Evolutionary conservation across 2,329 filamentous ascomycete genomes (phyloP).

Genomic region (Penicillium freii): DNA sequence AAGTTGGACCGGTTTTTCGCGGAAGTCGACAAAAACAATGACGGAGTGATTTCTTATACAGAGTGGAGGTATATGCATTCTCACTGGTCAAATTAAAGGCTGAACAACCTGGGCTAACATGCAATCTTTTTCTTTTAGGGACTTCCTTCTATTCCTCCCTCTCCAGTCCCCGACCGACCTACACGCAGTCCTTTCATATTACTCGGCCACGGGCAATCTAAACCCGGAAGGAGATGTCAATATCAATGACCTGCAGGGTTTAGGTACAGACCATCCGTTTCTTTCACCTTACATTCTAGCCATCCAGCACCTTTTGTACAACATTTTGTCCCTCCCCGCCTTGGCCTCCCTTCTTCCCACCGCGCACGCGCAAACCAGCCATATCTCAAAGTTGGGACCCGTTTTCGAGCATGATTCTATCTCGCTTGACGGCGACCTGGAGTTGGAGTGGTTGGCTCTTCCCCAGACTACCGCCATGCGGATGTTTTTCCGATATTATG

Average conservation of each 20-base stretch:
- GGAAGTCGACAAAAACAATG: slow-evolving; percentile 84
- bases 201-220: slow-evolving; percentile 82
- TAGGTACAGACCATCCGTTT: slow-evolving; percentile 68
- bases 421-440: slow-evolving; percentile 35
- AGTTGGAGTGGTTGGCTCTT: slow-evolving; percentile 44
- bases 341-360: slow-evolving; percentile 34
- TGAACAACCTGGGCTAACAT: slow-evolving; percentile 9
- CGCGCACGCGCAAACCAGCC: slow-evolving; percentile 34
- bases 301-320: slow-evolving; percentile 38
- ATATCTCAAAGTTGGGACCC: slow-evolving; percentile 25
- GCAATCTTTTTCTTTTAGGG: slow-evolving; percentile 50
- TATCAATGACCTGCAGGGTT: slow-evolving; percentile 86
- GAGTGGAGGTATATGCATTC: slow-evolving; percentile 81
- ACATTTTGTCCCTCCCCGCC: slow-evolving; percentile 34
- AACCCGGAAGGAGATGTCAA: slow-evolving; percentile 92
- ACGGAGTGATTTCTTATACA: slow-evolving; percentile 82
- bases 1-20: slow-evolving; percentile 82
- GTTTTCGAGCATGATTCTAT: slow-evolving; percentile 31
- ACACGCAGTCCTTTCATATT: slow-evolving; percentile 83
- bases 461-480: slow-evolving; percentile 44
- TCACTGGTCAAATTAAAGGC: slow-evolving; percentile 8
- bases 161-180: slow-evolving; percentile 62
- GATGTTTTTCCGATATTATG: slow-evolving; percentile 45
- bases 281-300: slow-evolving; percentile 37
- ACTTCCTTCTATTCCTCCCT: slow-evolving; percentile 89